Conservation (phyloP, 805 yeast species). For the Wickerhamiella brachini region DNA sequence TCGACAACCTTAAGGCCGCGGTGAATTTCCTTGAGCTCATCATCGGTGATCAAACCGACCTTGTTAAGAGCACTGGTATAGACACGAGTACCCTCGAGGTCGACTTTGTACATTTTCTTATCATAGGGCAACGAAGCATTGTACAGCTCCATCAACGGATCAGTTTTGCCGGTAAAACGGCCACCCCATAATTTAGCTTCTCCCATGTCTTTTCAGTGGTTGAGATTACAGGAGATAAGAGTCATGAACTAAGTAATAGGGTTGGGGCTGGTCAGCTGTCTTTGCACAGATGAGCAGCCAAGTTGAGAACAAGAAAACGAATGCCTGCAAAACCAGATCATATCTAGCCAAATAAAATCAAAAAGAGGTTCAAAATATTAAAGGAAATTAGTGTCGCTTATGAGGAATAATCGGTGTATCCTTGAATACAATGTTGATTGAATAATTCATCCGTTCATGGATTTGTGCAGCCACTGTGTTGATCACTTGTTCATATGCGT, state of each 20-base stretch:
- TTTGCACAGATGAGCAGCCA: too few relatives aligned
- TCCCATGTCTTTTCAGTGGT: slow-evolving; percentile 18
- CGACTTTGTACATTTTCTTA: slow-evolving; percentile 87
- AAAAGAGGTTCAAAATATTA: too few relatives aligned
- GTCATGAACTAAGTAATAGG: neutral
- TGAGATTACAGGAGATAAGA: neutral
- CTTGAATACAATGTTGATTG: neutral
- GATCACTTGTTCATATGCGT: neutral
- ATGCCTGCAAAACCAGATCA: too few relatives aligned
- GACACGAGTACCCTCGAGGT: slow-evolving; percentile 84
- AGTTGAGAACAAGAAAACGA: too few relatives aligned
- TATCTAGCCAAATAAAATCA: too few relatives aligned
- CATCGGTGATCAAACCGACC: slow-evolving; percentile 54
- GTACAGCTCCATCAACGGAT: slow-evolving; percentile 93
- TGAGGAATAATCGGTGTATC: neutral
- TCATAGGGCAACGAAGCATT: slow-evolving; percentile 96
- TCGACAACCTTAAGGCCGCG: slow-evolving; percentile 59
- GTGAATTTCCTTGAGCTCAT: slow-evolving; percentile 72
- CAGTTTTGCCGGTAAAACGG: slow-evolving; percentile 88
- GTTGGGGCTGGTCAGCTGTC: too few relatives aligned
- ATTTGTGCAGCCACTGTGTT: neutral
- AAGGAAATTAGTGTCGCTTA: neutral
- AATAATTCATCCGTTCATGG: neutral
- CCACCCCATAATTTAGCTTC: slow-evolving; percentile 94
- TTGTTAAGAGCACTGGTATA: slow-evolving; percentile 79